phyloP scores from a whole-genome alignment of 2,329 filamentous ascomycete genomes.

The Phaeosphaeriaceae sp. region DNA sequence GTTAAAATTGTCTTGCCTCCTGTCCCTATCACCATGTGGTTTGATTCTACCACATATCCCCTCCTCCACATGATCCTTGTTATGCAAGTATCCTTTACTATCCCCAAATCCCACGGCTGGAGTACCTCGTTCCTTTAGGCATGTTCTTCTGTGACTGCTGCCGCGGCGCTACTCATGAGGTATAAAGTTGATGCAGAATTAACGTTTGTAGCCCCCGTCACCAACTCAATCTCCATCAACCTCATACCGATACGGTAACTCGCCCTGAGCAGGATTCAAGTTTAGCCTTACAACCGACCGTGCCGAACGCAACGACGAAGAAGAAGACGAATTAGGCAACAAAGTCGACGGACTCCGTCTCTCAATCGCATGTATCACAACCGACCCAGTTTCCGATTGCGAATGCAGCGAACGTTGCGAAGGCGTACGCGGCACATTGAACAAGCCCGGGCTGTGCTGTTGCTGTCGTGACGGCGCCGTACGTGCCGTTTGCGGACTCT shows the following conservation, averaged over 20 bases:
- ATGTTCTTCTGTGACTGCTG: too few relatives aligned
- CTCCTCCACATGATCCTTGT: background rate
- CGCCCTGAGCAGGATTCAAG: constrained; percentile 31
- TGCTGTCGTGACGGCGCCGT: constrained; percentile 38
- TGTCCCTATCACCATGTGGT: background rate
- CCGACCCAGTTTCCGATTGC: constrained; percentile 33
- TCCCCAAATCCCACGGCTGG: background rate
- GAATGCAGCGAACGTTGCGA: constrained; percentile 31
- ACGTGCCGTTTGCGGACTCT: constrained; percentile 37
- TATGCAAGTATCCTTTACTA: background rate
- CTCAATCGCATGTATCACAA: constrained; percentile 21
- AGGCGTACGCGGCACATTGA: constrained; percentile 29
- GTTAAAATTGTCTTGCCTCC: background rate
- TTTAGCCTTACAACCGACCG: constrained; percentile 37
- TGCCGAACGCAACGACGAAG: constrained; percentile 36
- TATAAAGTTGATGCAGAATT: too few relatives aligned
- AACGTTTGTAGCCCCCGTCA: too few relatives aligned
- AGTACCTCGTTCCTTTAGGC: background rate
- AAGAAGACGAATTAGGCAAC: constrained; percentile 38
- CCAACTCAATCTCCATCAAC: constrained; percentile 18
- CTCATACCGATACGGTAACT: constrained; percentile 42
- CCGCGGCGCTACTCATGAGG: too few relatives aligned
- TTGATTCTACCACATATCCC: background rate
- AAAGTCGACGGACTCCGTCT: constrained; percentile 39
- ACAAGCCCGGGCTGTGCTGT: constrained; percentile 26